Percentiles rank a stretch among this genome's conserved stretches.
phyloP scores from a whole-genome alignment of 192 early-diverging fungal species.

The Podila verticillata region DNA sequence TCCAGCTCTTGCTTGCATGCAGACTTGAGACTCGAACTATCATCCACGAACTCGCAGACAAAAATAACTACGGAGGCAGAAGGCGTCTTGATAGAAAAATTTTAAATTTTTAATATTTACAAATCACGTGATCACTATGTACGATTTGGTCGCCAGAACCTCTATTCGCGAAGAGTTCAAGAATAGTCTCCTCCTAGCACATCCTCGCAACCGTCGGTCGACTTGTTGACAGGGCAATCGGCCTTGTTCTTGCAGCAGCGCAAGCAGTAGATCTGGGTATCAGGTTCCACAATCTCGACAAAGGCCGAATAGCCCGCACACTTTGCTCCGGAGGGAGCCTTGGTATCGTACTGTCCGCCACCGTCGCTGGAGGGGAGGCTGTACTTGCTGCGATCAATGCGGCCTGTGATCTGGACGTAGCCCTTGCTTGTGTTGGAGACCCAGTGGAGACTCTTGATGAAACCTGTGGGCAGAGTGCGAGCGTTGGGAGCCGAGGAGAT shows the following conservation, averaged over 20 bases:
- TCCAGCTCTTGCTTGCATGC: too few relatives aligned
- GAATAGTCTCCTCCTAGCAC: constrained; percentile 34
- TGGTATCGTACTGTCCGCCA: constrained; percentile 63
- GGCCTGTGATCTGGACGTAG: constrained; percentile 64
- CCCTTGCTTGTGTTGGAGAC: constrained; percentile 12
- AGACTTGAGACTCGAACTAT: too few relatives aligned
- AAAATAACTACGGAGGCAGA: too few relatives aligned
- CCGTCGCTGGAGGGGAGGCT: constrained; percentile 49
- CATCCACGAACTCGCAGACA: too few relatives aligned
- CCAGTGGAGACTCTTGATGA: constrained; percentile 56
- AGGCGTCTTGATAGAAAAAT: too few relatives aligned
- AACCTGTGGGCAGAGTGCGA: constrained; percentile 38
- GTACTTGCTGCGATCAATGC: constrained; percentile 54
- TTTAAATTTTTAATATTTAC: too few relatives aligned
- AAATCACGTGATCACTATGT: too few relatives aligned
- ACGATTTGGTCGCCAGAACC: too few relatives aligned
- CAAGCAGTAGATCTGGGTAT: constrained; percentile 51
- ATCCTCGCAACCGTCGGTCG: constrained; percentile 26
- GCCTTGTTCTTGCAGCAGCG: constrained; percentile 51
- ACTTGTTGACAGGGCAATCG: constrained; percentile 26
- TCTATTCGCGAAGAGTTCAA: too few relatives aligned
- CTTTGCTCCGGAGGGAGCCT: constrained; percentile 47
- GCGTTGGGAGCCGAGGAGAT: constrained; percentile 53
- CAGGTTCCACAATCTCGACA: constrained; percentile 58
- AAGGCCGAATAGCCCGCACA: constrained; percentile 52